phyloP scores from a whole-genome alignment of 2,329 filamentous ascomycete species.

The Exophiala spinifera region DNA sequence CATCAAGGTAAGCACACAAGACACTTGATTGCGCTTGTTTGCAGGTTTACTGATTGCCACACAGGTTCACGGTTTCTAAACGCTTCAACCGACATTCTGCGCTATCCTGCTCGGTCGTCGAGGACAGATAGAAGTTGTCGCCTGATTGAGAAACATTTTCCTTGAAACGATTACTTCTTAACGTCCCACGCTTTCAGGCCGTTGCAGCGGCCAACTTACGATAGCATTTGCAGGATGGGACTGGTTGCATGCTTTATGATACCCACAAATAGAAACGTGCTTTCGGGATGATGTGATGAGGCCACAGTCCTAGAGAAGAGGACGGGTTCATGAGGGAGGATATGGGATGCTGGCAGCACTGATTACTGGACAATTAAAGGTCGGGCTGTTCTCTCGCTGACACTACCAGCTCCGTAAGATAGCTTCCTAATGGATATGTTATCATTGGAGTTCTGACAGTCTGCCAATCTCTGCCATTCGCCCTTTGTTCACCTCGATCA shows the following conservation, averaged over 20 bases:
- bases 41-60: conserved; percentile 1
- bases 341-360: conserved; percentile 3
- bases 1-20: conserved; percentile 68
- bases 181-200: conserved; percentile 20
- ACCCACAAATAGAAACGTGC: conserved; percentile 25
- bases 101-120: conserved; percentile 43
- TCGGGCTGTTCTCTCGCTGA: conserved; percentile 12
- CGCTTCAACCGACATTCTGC: conserved; percentile 40
- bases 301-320: background rate
- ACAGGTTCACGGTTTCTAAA: conserved; percentile 53
- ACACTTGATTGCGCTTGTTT: too few species aligned
- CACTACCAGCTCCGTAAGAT: conserved; percentile 8
- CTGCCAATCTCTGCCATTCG: too few species aligned
- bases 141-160: conserved; percentile 9
- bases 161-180: conserved; percentile 23
- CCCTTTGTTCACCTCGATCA: too few species aligned
- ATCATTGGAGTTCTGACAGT: background rate
- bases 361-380: background rate
- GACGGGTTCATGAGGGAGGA: background rate
- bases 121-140: conserved; percentile 38
- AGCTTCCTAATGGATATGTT: conserved; percentile 3
- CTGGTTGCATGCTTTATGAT: conserved; percentile 27
- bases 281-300: conserved; percentile 15
- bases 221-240: conserved; percentile 28
- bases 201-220: conserved; percentile 21